Evolutionary conservation across 2,329 filamentous ascomycete genomes (phyloP).

Genomic region (Alternaria brassicicola): DNA sequence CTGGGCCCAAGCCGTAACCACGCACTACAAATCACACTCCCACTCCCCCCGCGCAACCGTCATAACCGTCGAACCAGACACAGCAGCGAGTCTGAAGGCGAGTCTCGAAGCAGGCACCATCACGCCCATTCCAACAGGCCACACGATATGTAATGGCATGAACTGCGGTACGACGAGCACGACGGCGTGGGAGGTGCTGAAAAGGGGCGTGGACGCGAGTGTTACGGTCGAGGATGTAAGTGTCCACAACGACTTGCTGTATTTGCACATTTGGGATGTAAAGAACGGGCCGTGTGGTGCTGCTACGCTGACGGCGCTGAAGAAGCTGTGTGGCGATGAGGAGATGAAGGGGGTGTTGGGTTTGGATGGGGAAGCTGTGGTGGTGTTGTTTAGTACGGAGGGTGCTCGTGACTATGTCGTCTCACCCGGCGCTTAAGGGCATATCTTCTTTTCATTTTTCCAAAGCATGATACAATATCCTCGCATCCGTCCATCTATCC

Average conservation of each 20-base stretch:
- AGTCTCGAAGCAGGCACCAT: slow-evolving; percentile 59
- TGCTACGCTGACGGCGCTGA: slow-evolving; percentile 63
- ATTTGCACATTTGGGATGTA: slow-evolving; percentile 61
- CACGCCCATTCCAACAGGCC: slow-evolving; percentile 59
- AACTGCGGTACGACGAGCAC: slow-evolving; percentile 73
- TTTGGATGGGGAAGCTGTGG: slow-evolving; percentile 58
- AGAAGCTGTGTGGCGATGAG: slow-evolving; percentile 51
- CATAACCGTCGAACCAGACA: slow-evolving; percentile 73
- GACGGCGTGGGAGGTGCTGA: slow-evolving; percentile 68
- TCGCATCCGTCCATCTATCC: no score
- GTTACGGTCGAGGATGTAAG: slow-evolving; percentile 67
- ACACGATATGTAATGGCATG: slow-evolving; percentile 76
- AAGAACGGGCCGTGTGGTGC: slow-evolving; percentile 68
- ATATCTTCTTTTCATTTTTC: no score
- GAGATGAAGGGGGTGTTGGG: slow-evolving; percentile 44
- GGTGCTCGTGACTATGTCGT: slow-evolving; percentile 50
- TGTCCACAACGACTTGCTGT: slow-evolving; percentile 63
- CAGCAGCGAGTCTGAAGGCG: slow-evolving; percentile 62
- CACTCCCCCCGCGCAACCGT: slow-evolving; percentile 50
- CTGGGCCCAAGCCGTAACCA: slow-evolving; percentile 71
- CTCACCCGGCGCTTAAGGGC: slow-evolving; percentile 6
- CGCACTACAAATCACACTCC: slow-evolving; percentile 63
- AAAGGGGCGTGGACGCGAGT: slow-evolving; percentile 64
- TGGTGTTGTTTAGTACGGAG: slow-evolving; percentile 72
- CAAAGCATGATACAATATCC: no score